These are phyloP conservation scores for Saccharomycopsis capsularis DNA, from an alignment of 805 yeast species.

Conservation along the genomic window DNA sequence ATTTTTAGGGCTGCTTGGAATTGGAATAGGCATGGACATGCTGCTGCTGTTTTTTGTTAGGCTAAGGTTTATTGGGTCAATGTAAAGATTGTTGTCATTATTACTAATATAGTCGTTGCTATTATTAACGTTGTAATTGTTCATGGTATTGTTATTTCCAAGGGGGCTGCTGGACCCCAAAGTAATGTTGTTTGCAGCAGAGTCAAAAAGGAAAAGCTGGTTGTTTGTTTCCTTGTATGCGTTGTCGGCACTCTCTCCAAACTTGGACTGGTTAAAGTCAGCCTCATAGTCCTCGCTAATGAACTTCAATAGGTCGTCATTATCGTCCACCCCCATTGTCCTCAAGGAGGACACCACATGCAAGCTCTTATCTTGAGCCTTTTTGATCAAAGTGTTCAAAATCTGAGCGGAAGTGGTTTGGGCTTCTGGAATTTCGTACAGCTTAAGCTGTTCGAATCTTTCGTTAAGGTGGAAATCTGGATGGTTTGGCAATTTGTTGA, in stretches of 20 bases:
- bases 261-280: too few species aligned
- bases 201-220: too few species aligned
- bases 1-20: neutral
- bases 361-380: neutral
- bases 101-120: too few species aligned
- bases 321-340: neutral
- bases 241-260: too few species aligned
- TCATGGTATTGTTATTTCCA: neutral
- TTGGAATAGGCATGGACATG: neutral
- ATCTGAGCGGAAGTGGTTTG: constrained; percentile 3
- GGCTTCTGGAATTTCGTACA: constrained; percentile 9
- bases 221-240: too few species aligned
- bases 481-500: constrained; percentile 11
- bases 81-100: neutral
- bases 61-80: too few species aligned
- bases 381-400: neutral
- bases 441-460: constrained; percentile 5
- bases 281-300: too few species aligned
- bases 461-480: constrained; percentile 9
- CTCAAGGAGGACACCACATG: neutral
- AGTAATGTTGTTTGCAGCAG: too few species aligned
- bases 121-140: neutral
- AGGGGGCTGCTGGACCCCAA: too few species aligned
- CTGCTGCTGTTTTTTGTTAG: too few species aligned
- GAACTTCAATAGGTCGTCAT: neutral